Conservation (phyloP, 2,329 filamentous ascomycete species). For the Paecilomyces sp. region DNA sequence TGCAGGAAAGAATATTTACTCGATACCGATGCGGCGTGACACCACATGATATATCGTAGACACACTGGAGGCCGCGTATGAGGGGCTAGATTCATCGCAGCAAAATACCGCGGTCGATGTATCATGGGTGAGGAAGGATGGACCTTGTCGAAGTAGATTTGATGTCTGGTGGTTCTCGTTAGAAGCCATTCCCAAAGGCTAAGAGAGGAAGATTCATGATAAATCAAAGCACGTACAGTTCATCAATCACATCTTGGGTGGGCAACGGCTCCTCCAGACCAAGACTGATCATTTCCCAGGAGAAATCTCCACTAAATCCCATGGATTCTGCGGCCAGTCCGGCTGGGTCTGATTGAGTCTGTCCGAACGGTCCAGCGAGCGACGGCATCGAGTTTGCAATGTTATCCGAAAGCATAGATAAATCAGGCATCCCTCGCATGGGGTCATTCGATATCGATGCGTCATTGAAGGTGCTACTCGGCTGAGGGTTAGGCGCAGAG, state of each 20-base stretch:
- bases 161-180: slow-evolving; percentile 49
- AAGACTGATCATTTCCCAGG: slow-evolving; percentile 79
- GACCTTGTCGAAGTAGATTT: slow-evolving; percentile 85
- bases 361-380: slow-evolving; percentile 18
- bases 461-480: slow-evolving; percentile 11
- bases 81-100: slow-evolving; percentile 83
- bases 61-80: slow-evolving; percentile 79
- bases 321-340: slow-evolving; percentile 14
- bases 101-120: slow-evolving; percentile 78
- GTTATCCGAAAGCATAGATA: slow-evolving; percentile 14
- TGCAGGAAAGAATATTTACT: slow-evolving; percentile 76
- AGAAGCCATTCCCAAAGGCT: slow-evolving; percentile 5
- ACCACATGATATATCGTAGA: slow-evolving; percentile 92
- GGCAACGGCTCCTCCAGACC: slow-evolving; percentile 79
- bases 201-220: neutral
- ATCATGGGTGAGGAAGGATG: slow-evolving; percentile 83
- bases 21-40: slow-evolving; percentile 74
- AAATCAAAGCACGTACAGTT: slow-evolving; percentile 53
- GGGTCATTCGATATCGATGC: slow-evolving; percentile 25
- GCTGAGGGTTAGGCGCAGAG: slow-evolving; percentile 16
- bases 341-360: slow-evolving; percentile 12
- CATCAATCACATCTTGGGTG: slow-evolving; percentile 71
- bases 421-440: slow-evolving; percentile 13
- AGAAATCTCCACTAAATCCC: slow-evolving; percentile 43
- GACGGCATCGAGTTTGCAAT: slow-evolving; percentile 13